Conservation (phyloP, 1,284 basidiomycete species). For the Prillingera fragicola region DNA sequence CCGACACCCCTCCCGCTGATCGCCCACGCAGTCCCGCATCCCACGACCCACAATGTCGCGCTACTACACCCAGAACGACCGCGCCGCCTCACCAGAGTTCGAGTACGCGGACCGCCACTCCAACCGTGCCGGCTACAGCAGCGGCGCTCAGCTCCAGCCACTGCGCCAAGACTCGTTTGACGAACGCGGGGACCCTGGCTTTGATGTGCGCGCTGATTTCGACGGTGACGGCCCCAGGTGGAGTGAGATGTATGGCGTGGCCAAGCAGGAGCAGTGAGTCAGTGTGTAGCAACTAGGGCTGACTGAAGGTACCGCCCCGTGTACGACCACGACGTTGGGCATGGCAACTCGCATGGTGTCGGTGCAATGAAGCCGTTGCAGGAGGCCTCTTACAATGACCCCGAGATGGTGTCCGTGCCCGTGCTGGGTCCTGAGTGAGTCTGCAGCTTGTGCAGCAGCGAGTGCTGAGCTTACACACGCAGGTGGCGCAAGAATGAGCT, state of each 20-base stretch:
- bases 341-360: slow-evolving; percentile 16
- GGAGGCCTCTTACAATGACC: slow-evolving; percentile 4
- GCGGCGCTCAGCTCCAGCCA: background rate
- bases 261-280: slow-evolving; percentile 44
- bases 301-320: slow-evolving; percentile 28
- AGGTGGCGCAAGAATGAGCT: slow-evolving; percentile 71
- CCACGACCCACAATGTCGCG: slow-evolving; percentile 10
- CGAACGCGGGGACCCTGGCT: slow-evolving; percentile 55
- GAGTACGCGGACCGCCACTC: slow-evolving; percentile 4
- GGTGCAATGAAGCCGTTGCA: slow-evolving; percentile 46
- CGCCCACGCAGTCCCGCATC: background rate
- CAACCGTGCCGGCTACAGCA: background rate
- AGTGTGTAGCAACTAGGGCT: slow-evolving; percentile 4
- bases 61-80: slow-evolving; percentile 16
- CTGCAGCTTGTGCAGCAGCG: too few relatives aligned
- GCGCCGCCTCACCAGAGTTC: slow-evolving; percentile 3
- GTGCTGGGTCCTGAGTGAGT: slow-evolving; percentile 68
- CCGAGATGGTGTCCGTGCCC: slow-evolving; percentile 59
- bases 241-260: slow-evolving; percentile 53
- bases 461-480: background rate
- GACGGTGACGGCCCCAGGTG: slow-evolving; percentile 80
- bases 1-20: background rate
- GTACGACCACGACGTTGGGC: slow-evolving; percentile 26
- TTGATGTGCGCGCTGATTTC: slow-evolving; percentile 85
- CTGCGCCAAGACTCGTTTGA: slow-evolving; percentile 17